phyloP scores from a whole-genome alignment of 2,329 filamentous ascomycete genomes.

The Fusarium zealandicum region DNA sequence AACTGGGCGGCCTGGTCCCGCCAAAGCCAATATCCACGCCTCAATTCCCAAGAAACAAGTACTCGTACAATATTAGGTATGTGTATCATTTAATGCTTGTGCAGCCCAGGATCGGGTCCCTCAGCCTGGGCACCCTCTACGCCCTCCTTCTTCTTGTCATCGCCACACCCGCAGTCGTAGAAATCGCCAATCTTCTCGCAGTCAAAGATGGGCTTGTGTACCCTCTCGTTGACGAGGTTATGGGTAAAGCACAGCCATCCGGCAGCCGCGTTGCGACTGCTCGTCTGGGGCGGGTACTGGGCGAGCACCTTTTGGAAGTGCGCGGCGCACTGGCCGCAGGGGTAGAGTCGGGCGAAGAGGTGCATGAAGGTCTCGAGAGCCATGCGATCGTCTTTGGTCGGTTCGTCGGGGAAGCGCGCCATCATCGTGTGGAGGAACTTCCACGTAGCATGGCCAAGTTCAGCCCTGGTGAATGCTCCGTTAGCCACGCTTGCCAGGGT shows the following conservation, averaged over 20 bases:
- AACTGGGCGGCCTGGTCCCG: constrained; percentile 33
- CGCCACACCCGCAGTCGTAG: constrained; percentile 75
- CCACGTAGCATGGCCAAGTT: constrained; percentile 73
- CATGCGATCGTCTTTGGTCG: constrained; percentile 66
- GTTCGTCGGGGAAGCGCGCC: constrained; percentile 71
- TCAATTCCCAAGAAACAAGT: constrained; percentile 8
- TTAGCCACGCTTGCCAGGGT: background rate
- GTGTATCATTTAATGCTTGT: constrained; percentile 27
- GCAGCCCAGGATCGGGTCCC: constrained; percentile 27
- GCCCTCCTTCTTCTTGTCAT: constrained; percentile 57
- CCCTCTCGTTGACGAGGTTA: constrained; percentile 70
- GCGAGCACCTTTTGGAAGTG: constrained; percentile 70
- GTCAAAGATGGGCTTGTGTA: constrained; percentile 69
- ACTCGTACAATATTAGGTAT: constrained; percentile 10
- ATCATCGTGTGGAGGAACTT: constrained; percentile 76
- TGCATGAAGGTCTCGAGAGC: constrained; percentile 71
- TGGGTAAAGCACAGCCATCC: constrained; percentile 74
- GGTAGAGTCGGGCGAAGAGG: constrained; percentile 73
- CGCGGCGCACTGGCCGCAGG: constrained; percentile 72
- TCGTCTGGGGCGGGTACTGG: constrained; percentile 70
- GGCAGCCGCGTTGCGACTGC: constrained; percentile 67
- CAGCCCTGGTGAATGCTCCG: constrained; percentile 54
- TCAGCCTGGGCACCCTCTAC: constrained; percentile 30
- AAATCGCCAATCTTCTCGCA: constrained; percentile 73
- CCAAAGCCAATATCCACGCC: constrained; percentile 26